phyloP scores from a whole-genome alignment of 2,329 filamentous ascomycete species.

The Hypoxylon sp. region DNA sequence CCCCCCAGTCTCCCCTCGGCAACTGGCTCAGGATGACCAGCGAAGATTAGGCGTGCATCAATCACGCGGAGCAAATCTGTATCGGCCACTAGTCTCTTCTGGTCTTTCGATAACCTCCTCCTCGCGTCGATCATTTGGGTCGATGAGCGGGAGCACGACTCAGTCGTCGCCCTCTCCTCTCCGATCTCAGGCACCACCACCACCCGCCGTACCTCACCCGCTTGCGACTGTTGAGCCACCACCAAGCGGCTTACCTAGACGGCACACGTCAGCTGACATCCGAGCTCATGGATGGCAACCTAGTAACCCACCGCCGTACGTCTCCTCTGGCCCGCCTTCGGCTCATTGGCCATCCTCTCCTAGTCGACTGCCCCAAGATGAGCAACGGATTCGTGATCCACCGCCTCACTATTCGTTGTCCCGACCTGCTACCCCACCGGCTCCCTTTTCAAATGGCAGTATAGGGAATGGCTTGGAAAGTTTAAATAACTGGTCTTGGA shows the following conservation, averaged over 20 bases:
- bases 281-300: conserved; percentile 86
- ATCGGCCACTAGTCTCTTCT: conserved; percentile 84
- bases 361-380: conserved; percentile 64
- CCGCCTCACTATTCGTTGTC: conserved; percentile 70
- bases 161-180: conserved; percentile 82
- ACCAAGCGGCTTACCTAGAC: conserved; percentile 79
- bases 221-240: conserved; percentile 74
- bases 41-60: conserved; percentile 77
- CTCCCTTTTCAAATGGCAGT: conserved; percentile 64
- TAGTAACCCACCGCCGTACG: conserved; percentile 71
- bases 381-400: conserved; percentile 70
- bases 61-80: conserved; percentile 71
- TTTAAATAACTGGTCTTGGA: conserved; percentile 68
- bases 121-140: conserved; percentile 85
- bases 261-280: conserved; percentile 97
- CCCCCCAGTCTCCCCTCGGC: conserved; percentile 87
- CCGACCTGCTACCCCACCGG: conserved; percentile 68
- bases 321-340: conserved; percentile 70
- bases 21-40: conserved; percentile 87
- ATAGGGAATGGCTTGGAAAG: conserved; percentile 67
- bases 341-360: conserved; percentile 70
- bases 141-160: conserved; percentile 77
- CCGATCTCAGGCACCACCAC: conserved; percentile 75
- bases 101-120: conserved; percentile 84
- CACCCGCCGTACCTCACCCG: conserved; percentile 73